A percentile compares a stretch with the other conserved stretches of the same genome.
Conservation (phyloP, 2,329 filamentous ascomycete genomes). For the Ophioceras dolichostomum region DNA sequence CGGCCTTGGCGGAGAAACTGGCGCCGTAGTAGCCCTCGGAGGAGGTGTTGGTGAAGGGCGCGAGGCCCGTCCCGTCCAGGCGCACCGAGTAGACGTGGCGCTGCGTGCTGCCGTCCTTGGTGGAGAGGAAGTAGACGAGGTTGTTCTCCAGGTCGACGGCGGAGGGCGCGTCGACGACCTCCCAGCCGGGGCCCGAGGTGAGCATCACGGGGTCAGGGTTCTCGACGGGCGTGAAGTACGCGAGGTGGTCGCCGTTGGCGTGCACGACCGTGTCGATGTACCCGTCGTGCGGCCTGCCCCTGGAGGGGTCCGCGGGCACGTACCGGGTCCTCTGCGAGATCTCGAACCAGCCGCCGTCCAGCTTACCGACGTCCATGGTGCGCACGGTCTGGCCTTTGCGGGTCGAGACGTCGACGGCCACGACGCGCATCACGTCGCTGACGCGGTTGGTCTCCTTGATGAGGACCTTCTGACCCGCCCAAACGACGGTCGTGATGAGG, state of each 20-base stretch:
- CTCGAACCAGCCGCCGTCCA: conserved; percentile 98
- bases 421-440: conserved; percentile 79
- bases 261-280: conserved; percentile 88
- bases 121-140: conserved; percentile 80
- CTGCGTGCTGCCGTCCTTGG: conserved; percentile 78
- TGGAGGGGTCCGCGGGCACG: conserved; percentile 69
- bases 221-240: conserved; percentile 84
- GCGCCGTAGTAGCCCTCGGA: conserved; percentile 67
- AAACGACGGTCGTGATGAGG: conserved; percentile 85
- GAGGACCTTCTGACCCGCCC: conserved; percentile 75
- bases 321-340: conserved; percentile 77
- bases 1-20: conserved; percentile 72
- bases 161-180: conserved; percentile 76
- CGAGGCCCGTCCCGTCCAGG: conserved; percentile 63
- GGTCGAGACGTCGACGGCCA: conserved; percentile 66
- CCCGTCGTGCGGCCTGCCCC: conserved; percentile 68
- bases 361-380: conserved; percentile 61
- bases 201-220: conserved; percentile 72
- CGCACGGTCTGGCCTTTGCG: conserved; percentile 70
- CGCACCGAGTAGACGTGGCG: conserved; percentile 86
- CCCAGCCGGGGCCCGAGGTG: conserved; percentile 73
- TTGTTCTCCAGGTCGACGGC: conserved; percentile 77
- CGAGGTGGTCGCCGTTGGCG: conserved; percentile 79
- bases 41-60: conserved; percentile 60
- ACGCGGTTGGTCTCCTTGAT: conserved; percentile 91